Evolutionary conservation across 1,284 basidiomycete species (phyloP).

Genomic region (Tilletiaria anomala): DNA sequence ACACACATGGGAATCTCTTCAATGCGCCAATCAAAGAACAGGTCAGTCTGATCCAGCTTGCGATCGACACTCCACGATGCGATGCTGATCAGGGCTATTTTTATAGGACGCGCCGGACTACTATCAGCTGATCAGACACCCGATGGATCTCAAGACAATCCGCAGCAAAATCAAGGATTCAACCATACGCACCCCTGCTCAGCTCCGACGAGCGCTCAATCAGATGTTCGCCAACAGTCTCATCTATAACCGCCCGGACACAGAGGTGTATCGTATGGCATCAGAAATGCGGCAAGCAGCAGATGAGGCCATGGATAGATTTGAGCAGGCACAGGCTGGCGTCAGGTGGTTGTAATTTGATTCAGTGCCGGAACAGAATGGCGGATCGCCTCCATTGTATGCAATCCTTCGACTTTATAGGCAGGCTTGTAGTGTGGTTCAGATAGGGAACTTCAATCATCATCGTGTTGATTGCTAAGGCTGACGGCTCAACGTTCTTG

Average conservation of each 20-base stretch:
- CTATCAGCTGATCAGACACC: conserved; percentile 25
- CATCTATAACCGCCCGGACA: conserved; percentile 32
- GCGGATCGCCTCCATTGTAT: too few relatives aligned
- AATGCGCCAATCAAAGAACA: conserved; percentile 35
- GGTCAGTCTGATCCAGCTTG: too few relatives aligned
- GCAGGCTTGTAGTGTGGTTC: too few relatives aligned
- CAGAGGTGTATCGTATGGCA: conserved; percentile 34
- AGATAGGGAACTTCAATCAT: too few relatives aligned
- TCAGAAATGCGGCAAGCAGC: conserved; percentile 29
- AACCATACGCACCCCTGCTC: conserved; percentile 10
- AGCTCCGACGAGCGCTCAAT: conserved; percentile 17
- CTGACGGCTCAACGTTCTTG: too few relatives aligned
- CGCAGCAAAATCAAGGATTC: conserved; percentile 31
- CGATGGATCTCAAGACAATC: conserved; percentile 34
- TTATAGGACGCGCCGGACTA: conserved; percentile 32
- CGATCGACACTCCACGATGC: too few relatives aligned
- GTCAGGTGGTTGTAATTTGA: too few relatives aligned
- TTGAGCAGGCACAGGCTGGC: background rate
- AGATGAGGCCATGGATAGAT: conserved; percentile 10
- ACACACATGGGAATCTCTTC: conserved; percentile 35
- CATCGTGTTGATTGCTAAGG: too few relatives aligned
- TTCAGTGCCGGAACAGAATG: too few relatives aligned
- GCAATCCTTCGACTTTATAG: too few relatives aligned
- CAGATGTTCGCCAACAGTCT: conserved; percentile 35
- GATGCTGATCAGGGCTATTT: too few relatives aligned